Base-by-base conservation (phyloP, 495 filamentous ascomycete genomes). In the Xylaria longipes region DNA sequence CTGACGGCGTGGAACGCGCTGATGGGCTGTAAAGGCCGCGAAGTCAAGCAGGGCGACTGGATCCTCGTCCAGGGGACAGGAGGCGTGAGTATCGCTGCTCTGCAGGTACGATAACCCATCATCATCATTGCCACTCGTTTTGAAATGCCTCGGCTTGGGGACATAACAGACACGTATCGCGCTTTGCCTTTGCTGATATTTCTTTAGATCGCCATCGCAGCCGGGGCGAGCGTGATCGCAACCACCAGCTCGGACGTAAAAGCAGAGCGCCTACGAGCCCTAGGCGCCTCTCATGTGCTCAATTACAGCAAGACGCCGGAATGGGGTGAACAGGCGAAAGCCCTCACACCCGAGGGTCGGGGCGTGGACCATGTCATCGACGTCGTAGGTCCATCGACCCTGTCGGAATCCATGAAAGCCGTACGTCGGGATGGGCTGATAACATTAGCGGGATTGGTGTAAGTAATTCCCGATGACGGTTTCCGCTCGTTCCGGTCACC, bases 311-410 rank as follows among this genome's bases (percentile, higher is more conserved):
- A 31, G 14, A 31, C 27, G 52, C 52, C 52, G 14, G 52, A 56
- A 15, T 56, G 52, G 52, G 52, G 33, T 31, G n/a, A 72, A 15
- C 35, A 66, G 25, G 72, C 72, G 31, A 57, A 62, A 20, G 52
- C 14, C 9, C 46, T 73, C 20, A 73, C 72, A 25, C 72, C 72
- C 41, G 72, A 29, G 5, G 70, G 35, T 15, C 57, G 68, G 64
- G 72, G 72, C 12, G 57, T 73, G 9, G 72, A 73, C 64, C 41
- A 63, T 25, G 68, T 73, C 60, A 45, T 73, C 60, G 72, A 73
- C 12, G 64, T 73, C 35, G 72, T 31, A 17, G 72, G 72, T 22
- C 80, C 84, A 5, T 83, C 77, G 7, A 91, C 89, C 5, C 52
- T 56, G 27, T 15, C 52, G 27, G 27, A 56, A 29, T 56, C 52